Evolutionary conservation across 352 stramenopile genomes (phyloP).

Genomic region (Peronospora farinosa): DNA sequence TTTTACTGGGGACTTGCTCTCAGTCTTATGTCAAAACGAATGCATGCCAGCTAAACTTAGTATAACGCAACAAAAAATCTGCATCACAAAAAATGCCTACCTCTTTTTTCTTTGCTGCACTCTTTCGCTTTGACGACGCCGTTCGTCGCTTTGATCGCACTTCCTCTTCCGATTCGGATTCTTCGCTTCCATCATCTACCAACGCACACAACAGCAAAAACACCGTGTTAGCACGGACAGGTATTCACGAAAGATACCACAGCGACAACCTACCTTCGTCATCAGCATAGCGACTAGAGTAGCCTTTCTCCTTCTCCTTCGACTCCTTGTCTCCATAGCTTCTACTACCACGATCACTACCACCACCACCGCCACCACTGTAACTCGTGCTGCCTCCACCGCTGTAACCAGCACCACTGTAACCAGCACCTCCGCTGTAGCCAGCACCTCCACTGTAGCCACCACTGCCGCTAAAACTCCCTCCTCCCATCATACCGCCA

Average conservation of each 20-base stretch:
- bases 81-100: constrained; percentile 13
- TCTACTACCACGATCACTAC: constrained; percentile 30
- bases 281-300: constrained; percentile 69
- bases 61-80: neutral
- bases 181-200: constrained; percentile 49
- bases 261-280: constrained; percentile 29
- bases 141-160: constrained; percentile 50
- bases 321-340: constrained; percentile 42
- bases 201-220: constrained; percentile 4
- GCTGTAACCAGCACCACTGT: constrained; percentile 37
- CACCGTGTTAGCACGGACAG: neutral
- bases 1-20: constrained; percentile 37
- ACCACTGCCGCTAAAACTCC: constrained; percentile 35
- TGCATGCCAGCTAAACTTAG: constrained; percentile 3
- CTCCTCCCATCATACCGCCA: constrained; percentile 34
- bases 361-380: constrained; percentile 31
- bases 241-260: constrained; percentile 1
- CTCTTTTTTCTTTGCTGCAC: constrained; percentile 68
- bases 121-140: constrained; percentile 56
- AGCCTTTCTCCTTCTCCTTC: constrained; percentile 57
- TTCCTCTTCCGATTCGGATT: constrained; percentile 72
- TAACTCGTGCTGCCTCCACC: constrained; percentile 15
- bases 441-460: constrained; percentile 31
- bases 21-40: constrained; percentile 29
- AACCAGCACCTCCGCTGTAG: constrained; percentile 33